phyloP scores from a whole-genome alignment of 1,139 yeast species.

The Maudiozyma humilis region DNA sequence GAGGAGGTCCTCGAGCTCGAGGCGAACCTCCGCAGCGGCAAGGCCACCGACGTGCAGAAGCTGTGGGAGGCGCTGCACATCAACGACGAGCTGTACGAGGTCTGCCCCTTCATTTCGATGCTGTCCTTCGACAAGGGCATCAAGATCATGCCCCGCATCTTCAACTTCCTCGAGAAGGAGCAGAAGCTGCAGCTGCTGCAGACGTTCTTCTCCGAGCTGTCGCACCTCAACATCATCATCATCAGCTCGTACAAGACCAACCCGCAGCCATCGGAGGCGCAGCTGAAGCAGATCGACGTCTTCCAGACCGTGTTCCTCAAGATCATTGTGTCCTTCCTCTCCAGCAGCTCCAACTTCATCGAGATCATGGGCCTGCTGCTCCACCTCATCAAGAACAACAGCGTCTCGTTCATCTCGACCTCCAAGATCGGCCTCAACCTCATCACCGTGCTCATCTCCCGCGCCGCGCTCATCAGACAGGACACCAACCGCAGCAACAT shows the following conservation, averaged over 20 bases:
- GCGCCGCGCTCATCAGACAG: conserved; percentile 89
- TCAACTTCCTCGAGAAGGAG: conserved; percentile 71
- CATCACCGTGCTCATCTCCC: conserved; percentile 78
- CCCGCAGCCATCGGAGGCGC: conserved; percentile 42
- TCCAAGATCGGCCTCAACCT: conserved; percentile 84
- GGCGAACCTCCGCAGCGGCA: conserved; percentile 66
- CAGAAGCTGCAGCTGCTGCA: conserved; percentile 75
- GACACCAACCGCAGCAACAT: conserved; percentile 54
- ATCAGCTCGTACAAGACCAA: conserved; percentile 72
- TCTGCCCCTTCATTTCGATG: conserved; percentile 79
- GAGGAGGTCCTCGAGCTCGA: conserved; percentile 73
- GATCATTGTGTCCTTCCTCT: conserved; percentile 74
- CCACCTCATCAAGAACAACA: conserved; percentile 62
- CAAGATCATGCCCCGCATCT: conserved; percentile 80
- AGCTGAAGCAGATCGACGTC: conserved; percentile 58
- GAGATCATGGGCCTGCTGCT: conserved; percentile 79
- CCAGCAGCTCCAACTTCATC: conserved; percentile 66
- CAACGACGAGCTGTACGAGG: conserved; percentile 44
- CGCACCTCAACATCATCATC: conserved; percentile 69
- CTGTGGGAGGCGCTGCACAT: conserved; percentile 79
- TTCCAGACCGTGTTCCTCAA: conserved; percentile 81
- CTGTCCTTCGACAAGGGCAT: conserved; percentile 81
- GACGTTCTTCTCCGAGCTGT: conserved; percentile 72
- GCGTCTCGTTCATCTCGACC: conserved; percentile 64
- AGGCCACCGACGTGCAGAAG: conserved; percentile 45